Base-by-base conservation (phyloP, 2,329 filamentous ascomycete genomes). In the Alternaria novae-zelandiae region DNA sequence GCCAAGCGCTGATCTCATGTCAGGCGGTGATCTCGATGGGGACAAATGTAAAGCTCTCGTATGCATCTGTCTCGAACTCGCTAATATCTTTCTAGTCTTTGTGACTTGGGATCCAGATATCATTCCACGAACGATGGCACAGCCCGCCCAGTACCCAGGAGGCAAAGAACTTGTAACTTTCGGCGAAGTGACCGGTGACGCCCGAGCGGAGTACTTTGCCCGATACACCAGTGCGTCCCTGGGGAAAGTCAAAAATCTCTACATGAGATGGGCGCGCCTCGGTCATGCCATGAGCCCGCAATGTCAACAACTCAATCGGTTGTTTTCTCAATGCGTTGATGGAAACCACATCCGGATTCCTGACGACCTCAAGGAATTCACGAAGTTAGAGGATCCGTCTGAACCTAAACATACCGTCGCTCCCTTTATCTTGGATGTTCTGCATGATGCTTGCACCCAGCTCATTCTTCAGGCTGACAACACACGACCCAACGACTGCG, bases 321-420 rank as follows among this genome's bases (percentile, higher is more conserved):
- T 83, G 4, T 82, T 82, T 60, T 82, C 81, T 5, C 75, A 76
- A 56, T 81, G 80, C 55, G 81, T 83, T 8, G 81, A 83, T 61
- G 81, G 80, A 0, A 82, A 82, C 57, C 70, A 73, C 9, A 80
- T 83, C 57, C 77, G 70, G 51, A 66, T 82, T 28, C 80, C 81
- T 1, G 59, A 67, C 20, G 71, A 74, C 25, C 73, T 82, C 0
- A 69, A 79, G 75, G 43, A 23, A 13, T 54, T 61, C 41, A 45
- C 30, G 32, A 55, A 32, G 12, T 46, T 66, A 4, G 65, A 67
- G 55, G 65, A 68, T 26, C 68, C 75, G 15, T 79, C 78, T 2
- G 57, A 68, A 20, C 66, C 70, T 11, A 28, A 62, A 12, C 25
- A 65, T 5, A 58, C 68, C 4, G 65, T 63, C 0, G 55, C 66